phyloP scores from a whole-genome alignment of 495 filamentous ascomycete species.

The Tetracladium setigerum region DNA sequence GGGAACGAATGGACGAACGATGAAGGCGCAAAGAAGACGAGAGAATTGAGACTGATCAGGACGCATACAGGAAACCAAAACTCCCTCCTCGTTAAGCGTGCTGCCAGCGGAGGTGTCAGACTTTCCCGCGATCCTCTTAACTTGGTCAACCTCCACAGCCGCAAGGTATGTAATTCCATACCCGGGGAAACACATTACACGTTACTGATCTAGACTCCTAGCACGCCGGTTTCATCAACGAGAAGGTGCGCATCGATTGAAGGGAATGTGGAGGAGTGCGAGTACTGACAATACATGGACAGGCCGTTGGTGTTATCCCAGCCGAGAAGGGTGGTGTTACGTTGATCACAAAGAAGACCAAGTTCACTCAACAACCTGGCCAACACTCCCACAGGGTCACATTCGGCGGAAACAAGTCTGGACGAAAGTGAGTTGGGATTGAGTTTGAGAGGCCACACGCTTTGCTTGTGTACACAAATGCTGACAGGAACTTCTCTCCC shows the following conservation, averaged over 20 bases:
- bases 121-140: constrained; percentile 94
- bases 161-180: constrained; percentile 58
- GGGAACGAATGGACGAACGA: constrained; percentile 2
- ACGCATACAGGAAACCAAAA: constrained; percentile 60
- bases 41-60: constrained; percentile 10
- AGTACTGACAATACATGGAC: constrained; percentile 5
- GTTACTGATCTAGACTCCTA: constrained; percentile 34
- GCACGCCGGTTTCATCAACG: constrained; percentile 86
- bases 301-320: constrained; percentile 66
- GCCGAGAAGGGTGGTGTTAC: constrained; percentile 62
- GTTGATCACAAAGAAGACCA: constrained; percentile 78
- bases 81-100: constrained; percentile 85
- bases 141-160: constrained; percentile 77
- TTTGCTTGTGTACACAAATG: background rate
- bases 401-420: constrained; percentile 59
- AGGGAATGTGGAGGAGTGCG: background rate
- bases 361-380: constrained; percentile 60
- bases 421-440: constrained; percentile 64
- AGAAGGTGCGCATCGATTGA: constrained; percentile 59
- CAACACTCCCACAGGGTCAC: constrained; percentile 53
- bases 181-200: background rate
- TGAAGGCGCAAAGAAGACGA: background rate
- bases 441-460: background rate
- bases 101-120: constrained; percentile 61
- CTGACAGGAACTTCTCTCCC: constrained; percentile 9